A percentile compares a stretch with the other conserved stretches of the same genome.
Conservation (phyloP, 768 basidiomycete genomes). For the Pleurotus ostreatus region DNA sequence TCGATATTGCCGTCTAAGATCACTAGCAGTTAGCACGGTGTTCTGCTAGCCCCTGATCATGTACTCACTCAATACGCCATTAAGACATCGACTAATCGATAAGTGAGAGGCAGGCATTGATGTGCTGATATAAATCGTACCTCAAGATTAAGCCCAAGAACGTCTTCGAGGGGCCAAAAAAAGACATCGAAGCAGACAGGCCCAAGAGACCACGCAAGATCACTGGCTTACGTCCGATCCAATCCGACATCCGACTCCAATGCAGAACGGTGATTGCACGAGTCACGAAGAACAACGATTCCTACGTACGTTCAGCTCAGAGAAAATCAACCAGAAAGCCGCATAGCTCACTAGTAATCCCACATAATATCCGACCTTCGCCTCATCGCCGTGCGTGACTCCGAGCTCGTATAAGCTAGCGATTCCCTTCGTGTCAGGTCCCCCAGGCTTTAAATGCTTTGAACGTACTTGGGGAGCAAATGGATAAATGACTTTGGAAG, state of each 20-base stretch:
- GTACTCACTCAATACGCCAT: background rate
- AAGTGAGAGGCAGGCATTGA: constrained; percentile 3
- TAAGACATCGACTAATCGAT: background rate
- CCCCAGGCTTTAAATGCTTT: no score
- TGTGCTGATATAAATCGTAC: constrained; percentile 12
- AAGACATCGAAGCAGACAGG: constrained; percentile 38
- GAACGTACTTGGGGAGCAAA: no score
- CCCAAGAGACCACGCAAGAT: constrained; percentile 42
- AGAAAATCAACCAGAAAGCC: background rate
- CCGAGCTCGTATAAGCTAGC: constrained; percentile 50
- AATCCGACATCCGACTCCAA: constrained; percentile 51
- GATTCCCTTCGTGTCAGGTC: no score
- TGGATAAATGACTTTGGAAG: no score
- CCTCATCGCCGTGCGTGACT: constrained; percentile 66
- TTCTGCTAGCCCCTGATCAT: no score
- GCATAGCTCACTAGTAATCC: constrained; percentile 52
- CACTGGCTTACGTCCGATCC: constrained; percentile 45
- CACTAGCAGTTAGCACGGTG: background rate
- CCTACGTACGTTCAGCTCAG: constrained; percentile 23
- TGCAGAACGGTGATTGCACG: constrained; percentile 45
- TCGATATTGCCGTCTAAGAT: constrained; percentile 54
- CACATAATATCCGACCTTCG: constrained; percentile 71
- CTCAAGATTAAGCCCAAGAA: constrained; percentile 37
- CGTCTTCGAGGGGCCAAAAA: constrained; percentile 46
- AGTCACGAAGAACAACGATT: constrained; percentile 47